Conservation (phyloP, 768 basidiomycete species). For the Dentipellis sp. region DNA sequence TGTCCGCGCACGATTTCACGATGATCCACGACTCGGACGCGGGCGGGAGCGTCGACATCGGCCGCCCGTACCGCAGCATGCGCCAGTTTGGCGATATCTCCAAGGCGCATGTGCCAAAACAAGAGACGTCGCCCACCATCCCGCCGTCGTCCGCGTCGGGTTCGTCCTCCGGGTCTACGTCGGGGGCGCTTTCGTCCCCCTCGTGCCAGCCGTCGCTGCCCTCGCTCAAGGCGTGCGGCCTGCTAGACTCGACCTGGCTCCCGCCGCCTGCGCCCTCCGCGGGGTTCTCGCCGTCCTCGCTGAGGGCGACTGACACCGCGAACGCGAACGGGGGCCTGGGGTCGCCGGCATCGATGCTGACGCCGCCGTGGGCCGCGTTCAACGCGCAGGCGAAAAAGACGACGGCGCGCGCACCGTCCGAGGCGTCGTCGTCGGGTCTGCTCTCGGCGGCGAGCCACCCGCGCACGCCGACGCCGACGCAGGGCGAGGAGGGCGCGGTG, state of each 20-base stretch:
- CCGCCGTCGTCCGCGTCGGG: constrained; percentile 2
- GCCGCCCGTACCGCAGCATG: constrained; percentile 8
- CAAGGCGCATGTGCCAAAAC: neutral
- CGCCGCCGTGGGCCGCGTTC: neutral
- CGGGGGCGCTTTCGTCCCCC: constrained; percentile 1
- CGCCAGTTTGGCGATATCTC: neutral
- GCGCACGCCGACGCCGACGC: neutral
- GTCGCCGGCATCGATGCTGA: neutral
- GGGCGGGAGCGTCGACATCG: neutral
- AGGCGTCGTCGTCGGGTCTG: constrained; percentile 13
- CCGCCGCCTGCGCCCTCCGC: too few relatives aligned
- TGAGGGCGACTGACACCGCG: neutral
- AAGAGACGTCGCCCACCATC: neutral
- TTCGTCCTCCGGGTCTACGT: constrained; percentile 4
- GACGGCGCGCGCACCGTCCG: neutral
- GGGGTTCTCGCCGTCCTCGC: too few relatives aligned
- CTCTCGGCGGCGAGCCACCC: constrained; percentile 4
- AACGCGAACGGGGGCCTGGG: neutral
- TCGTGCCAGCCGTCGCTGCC: constrained; percentile 38
- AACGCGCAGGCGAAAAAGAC: neutral
- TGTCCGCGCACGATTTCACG: neutral
- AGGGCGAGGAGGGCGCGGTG: neutral
- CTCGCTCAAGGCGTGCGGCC: constrained; percentile 65
- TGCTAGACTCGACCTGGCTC: constrained; percentile 46
- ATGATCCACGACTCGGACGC: neutral